phyloP scores from a whole-genome alignment of 2,329 filamentous ascomycete genomes.

The Eurotiales sp. region DNA sequence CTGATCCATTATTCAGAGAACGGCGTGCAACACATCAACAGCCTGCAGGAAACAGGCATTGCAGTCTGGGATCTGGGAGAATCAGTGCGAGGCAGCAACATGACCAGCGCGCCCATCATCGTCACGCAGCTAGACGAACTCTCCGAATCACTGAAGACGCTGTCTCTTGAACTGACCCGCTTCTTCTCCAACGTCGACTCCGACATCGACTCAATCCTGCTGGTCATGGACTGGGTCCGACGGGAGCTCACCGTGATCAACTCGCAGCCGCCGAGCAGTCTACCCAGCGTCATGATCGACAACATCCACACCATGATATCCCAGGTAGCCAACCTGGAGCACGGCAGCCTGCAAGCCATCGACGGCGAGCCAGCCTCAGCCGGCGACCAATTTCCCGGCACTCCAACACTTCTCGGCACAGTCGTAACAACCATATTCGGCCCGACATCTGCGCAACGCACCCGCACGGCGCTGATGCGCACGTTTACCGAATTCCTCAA shows the following conservation, averaged over 20 bases:
- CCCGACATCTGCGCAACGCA: slow-evolving; percentile 74
- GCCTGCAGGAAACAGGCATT: slow-evolving; percentile 84
- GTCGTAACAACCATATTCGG: slow-evolving; percentile 73
- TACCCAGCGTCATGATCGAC: slow-evolving; percentile 69
- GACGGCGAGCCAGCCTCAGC: slow-evolving; percentile 4
- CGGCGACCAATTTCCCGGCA: slow-evolving; percentile 23
- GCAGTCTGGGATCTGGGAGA: slow-evolving; percentile 94
- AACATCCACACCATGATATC: slow-evolving; percentile 78
- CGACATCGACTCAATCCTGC: slow-evolving; percentile 86
- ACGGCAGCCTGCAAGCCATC: neutral
- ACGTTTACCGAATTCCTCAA: slow-evolving; percentile 84
- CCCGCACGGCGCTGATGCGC: slow-evolving; percentile 73
- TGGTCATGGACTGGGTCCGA: slow-evolving; percentile 94
- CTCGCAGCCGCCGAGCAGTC: slow-evolving; percentile 56
- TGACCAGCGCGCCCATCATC: slow-evolving; percentile 84
- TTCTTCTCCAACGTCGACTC: slow-evolving; percentile 94
- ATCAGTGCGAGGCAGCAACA: slow-evolving; percentile 81
- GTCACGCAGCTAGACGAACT: slow-evolving; percentile 80
- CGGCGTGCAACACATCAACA: slow-evolving; percentile 77
- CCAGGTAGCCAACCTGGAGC: slow-evolving; percentile 43
- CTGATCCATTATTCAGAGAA: slow-evolving; percentile 93
- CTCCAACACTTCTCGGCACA: slow-evolving; percentile 65
- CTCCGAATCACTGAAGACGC: slow-evolving; percentile 76
- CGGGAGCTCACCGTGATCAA: slow-evolving; percentile 73
- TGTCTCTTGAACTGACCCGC: slow-evolving; percentile 80